Evolutionary conservation across 805 yeast genomes (phyloP), one percentile per base, ranked within the genome.

Genomic region (Starmerella stigmatis): DNA sequence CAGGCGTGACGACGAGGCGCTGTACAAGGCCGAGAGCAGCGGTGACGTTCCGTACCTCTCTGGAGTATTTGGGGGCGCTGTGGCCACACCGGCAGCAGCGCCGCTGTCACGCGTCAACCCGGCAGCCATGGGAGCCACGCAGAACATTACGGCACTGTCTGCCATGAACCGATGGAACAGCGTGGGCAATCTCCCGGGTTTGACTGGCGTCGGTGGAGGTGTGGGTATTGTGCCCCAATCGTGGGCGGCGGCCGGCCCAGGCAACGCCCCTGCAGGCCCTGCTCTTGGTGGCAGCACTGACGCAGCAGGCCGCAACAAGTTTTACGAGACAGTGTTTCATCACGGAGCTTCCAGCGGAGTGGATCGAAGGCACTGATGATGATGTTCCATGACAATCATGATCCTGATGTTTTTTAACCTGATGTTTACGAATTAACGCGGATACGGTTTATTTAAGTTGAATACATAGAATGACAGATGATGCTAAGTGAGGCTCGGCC

Each of bases 141-240:
- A n/a, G 31, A 21, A 28, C 13, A 10, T 46, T 9, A 19, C 31
- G 2, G 30, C 43, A 4, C 7, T 22, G 23, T 39, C 36, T 17
- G 44, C 53, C 2, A 26, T 49, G 16, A 43, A 45, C 39, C 41
- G 53, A 10, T 50, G 54, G 54, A 39, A 37, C 29, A 28, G 46
- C 17, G 51, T 44, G 19, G 30, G 33, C 8, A 45, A 25, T 17
- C 17, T 40, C 25, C 10, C 27, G 12, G 29, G 45, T 15, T 13
- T 40, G 9, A 19, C 38, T 1, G 33, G 29, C 4, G 35, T 15
- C 13, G 37, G 16, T 11, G 36, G 26, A 5, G 34, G 44, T 12
- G 26, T 21, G 28, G 32, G 31, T 4, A 17, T 41, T 19, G 32
- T 28, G 38, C 31, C 22, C 20, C 36, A 23, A 19, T 19, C 30